Evolutionary conservation across 768 basidiomycete species (phyloP).

Genomic region (Tremella yokohamensis): DNA sequence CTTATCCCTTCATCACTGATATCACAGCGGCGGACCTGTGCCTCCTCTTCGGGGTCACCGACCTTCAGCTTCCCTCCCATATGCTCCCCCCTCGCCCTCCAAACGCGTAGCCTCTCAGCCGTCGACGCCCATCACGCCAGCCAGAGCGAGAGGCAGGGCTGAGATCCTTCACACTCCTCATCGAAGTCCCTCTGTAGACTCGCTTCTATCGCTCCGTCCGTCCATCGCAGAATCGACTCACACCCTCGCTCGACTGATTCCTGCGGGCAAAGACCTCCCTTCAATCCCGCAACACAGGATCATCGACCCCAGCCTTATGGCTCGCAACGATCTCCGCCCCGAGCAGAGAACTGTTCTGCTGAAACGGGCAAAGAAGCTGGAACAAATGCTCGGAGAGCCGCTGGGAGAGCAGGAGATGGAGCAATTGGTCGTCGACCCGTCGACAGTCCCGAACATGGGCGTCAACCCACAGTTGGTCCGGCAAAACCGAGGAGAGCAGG

Average conservation of each 20-base stretch:
- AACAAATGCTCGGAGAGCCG: conserved; percentile 34
- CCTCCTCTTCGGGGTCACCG: conserved; percentile 19
- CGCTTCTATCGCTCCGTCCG: conserved; percentile 29
- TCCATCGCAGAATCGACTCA: conserved; percentile 31
- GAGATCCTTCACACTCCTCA: background rate
- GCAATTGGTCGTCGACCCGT: conserved; percentile 26
- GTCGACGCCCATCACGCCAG: conserved; percentile 1
- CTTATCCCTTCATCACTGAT: background rate
- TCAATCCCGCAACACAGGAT: background rate
- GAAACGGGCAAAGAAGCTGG: conserved; percentile 29
- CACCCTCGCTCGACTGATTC: conserved; percentile 23
- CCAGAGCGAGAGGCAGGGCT: background rate
- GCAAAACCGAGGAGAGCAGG: too few relatives aligned
- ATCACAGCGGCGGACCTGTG: conserved; percentile 10
- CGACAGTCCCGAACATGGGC: conserved; percentile 7
- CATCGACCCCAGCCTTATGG: conserved; percentile 5
- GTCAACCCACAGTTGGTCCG: conserved; percentile 1
- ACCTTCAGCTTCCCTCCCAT: conserved; percentile 15
- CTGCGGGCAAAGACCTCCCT: conserved; percentile 1
- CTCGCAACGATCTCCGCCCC: conserved; percentile 24
- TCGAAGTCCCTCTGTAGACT: conserved; percentile 26
- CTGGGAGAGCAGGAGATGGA: conserved; percentile 22
- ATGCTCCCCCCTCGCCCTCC: background rate
- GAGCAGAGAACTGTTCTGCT: conserved; percentile 28
- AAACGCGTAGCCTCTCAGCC: background rate